Conservation (phyloP, 805 yeast genomes). For the Kluyveromyces siamensis region DNA sequence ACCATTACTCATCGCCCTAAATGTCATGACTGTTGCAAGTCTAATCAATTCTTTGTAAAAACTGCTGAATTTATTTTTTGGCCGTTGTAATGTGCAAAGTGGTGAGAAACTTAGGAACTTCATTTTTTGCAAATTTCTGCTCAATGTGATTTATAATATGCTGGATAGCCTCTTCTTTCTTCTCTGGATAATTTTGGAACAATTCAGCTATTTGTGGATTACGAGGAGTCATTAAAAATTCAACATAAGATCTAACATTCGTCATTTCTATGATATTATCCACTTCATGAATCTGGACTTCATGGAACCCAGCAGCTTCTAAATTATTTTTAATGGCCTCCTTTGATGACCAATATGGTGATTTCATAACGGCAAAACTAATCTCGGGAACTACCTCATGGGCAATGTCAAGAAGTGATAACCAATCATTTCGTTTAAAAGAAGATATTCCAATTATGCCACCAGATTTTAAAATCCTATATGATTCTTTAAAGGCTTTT, state of each 20-base stretch:
- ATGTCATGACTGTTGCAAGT: too few relatives aligned
- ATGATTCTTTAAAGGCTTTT: slow-evolving; percentile 1
- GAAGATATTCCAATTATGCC: slow-evolving; percentile 3
- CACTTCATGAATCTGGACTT: neutral
- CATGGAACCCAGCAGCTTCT: neutral
- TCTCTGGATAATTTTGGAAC: neutral
- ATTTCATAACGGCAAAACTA: neutral
- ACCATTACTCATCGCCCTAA: too few relatives aligned
- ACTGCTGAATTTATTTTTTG: too few relatives aligned
- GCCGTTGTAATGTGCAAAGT: neutral
- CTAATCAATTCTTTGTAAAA: too few relatives aligned
- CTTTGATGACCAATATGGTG: neutral
- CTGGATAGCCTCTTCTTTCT: neutral
- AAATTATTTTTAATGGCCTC: neutral
- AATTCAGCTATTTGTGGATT: neutral
- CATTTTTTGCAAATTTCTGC: neutral
- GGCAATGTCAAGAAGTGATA: neutral
- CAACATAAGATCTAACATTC: neutral
- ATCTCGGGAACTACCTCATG: neutral
- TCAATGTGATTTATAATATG: neutral
- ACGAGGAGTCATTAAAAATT: neutral
- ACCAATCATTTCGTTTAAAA: neutral
- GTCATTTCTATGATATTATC: neutral
- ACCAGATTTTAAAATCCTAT: neutral
- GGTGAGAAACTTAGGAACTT: neutral